Base-by-base conservation (phyloP, 129 eudicot genomes). In the Glebionis coronaria region DNA sequence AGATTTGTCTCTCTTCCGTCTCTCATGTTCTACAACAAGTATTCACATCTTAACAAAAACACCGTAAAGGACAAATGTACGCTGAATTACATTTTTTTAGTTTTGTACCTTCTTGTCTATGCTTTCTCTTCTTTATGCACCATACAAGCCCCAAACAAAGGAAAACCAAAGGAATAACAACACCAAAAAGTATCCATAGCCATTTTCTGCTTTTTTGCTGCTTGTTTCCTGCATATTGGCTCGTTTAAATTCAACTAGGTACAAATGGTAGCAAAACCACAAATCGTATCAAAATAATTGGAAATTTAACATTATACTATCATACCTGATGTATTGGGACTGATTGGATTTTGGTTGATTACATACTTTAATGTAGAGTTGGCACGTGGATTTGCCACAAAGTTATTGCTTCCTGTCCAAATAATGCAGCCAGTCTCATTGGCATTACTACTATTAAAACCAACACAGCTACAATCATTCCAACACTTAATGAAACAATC, bases 401-500 rank as follows among this genome's bases (percentile, higher is more conserved):
- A 45, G 8, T 46, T 18, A 12, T 44, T 61, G 25, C 50, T 57
- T 35, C 79, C 70, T 0, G 25, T 68, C 71, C 56, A 72, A 5
- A 73, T 45, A 19, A 63, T 15, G 38, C 85, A 81, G 2, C 82
- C 65, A 9, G 67, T 70, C 15, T 54, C 80, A 63, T 67, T 59
- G 1, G 10, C 40, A 15, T 14, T 44, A 31, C 16, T 56, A 38
- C 46, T 64, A 1, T 4, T 14, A 65, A 67, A 86, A 56, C 73
- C 88, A 11, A 71, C 62, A 65, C 92, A 86, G 2, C 47, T 64
- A 51, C 88, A 82, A 54, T 86, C 61, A 18, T 75, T 62, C 88
- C 78, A 82, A 25, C 92, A 86, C 19, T 15, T 71, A 8, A 61
- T 67, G 59, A 69, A 73, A 58, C 91, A 85, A 49, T 85, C 91